Percentiles rank a stretch among this genome's conserved stretches.
phyloP scores from a whole-genome alignment of 768 basidiomycete species.

The Auriculariales sp. region DNA sequence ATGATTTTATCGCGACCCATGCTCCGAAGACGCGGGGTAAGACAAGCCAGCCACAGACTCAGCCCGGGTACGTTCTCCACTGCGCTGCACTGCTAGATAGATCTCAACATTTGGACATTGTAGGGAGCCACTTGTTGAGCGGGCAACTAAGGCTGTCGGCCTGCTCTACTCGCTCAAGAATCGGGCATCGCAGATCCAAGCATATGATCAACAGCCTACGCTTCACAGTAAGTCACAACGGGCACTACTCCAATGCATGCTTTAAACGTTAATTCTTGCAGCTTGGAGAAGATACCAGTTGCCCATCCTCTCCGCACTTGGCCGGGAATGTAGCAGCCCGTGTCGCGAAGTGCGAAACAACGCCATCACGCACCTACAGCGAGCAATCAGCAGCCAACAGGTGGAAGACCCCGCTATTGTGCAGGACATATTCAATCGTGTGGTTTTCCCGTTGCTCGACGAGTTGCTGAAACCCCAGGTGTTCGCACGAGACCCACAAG shows the following conservation, averaged over 20 bases:
- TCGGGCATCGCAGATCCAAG: slow-evolving; percentile 43
- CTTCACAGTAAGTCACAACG: slow-evolving; percentile 17
- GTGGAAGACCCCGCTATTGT: slow-evolving; percentile 48
- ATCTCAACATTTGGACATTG: slow-evolving; percentile 5
- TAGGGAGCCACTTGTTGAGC: slow-evolving; percentile 64
- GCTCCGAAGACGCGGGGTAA: slow-evolving; percentile 18
- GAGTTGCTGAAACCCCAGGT: slow-evolving; percentile 79
- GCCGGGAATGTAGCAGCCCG: slow-evolving; percentile 70
- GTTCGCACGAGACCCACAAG: slow-evolving; percentile 61
- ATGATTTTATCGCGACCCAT: slow-evolving; percentile 36
- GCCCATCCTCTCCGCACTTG: slow-evolving; percentile 57
- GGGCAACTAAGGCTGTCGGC: slow-evolving; percentile 76
- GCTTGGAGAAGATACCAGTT: slow-evolving; percentile 71
- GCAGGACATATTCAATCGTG: slow-evolving; percentile 74
- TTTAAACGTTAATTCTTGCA: slow-evolving; percentile 12
- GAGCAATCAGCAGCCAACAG: slow-evolving; percentile 68
- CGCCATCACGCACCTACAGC: slow-evolving; percentile 69
- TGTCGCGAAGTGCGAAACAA: slow-evolving; percentile 73
- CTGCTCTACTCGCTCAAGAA: slow-evolving; percentile 59
- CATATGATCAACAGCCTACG: slow-evolving; percentile 17
- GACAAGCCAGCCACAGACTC: slow-evolving; percentile 26
- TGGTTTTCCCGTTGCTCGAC: slow-evolving; percentile 84
- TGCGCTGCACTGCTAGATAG: too few relatives aligned
- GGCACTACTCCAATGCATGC: background rate
- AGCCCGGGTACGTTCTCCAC: background rate